Percentiles rank a stretch among this genome's conserved stretches.
These are phyloP conservation scores for Boletus tylopilopsis DNA, from an alignment of 768 basidiomycete genomes.

Conservation along the genomic window DNA sequence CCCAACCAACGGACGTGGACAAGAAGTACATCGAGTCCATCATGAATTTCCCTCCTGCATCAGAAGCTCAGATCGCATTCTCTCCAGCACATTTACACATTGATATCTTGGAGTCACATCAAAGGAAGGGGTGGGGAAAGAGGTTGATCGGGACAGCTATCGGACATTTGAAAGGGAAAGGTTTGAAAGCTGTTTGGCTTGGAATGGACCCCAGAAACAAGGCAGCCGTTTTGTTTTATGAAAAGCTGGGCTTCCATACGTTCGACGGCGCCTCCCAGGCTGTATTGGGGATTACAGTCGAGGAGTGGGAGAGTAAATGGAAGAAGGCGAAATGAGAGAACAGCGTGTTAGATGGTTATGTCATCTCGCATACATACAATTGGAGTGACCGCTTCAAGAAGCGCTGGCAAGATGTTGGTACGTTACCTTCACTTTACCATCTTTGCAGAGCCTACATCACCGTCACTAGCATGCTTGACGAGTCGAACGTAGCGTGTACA, in stretches of 20 bases:
- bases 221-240: slow-evolving; percentile 59
- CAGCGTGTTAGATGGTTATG: too few relatives aligned
- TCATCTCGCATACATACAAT: too few relatives aligned
- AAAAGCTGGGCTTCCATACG: slow-evolving; percentile 53
- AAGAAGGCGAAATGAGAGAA: not conserved
- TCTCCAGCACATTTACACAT: slow-evolving; percentile 77
- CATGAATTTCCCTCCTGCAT: slow-evolving; percentile 36
- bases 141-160: slow-evolving; percentile 55
- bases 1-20: slow-evolving; percentile 21
- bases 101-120: slow-evolving; percentile 63
- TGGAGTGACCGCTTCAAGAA: too few relatives aligned
- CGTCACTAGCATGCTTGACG: too few relatives aligned
- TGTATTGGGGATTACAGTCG: slow-evolving; percentile 55
- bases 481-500: too few relatives aligned
- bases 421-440: too few relatives aligned
- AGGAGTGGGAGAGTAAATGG: slow-evolving; percentile 27
- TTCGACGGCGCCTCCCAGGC: slow-evolving; percentile 50
- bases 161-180: slow-evolving; percentile 47
- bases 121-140: slow-evolving; percentile 69
- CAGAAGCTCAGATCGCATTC: slow-evolving; percentile 55
- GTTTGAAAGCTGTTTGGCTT: slow-evolving; percentile 55
- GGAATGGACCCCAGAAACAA: slow-evolving; percentile 64
- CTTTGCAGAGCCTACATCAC: too few relatives aligned
- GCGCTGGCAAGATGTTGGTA: too few relatives aligned
- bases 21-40: slow-evolving; percentile 33